A percentile compares a stretch with the other conserved stretches of the same genome.
These are phyloP conservation scores for Myrica gale DNA, from an alignment of 306 rosid genomes.

Conservation along the genomic window DNA sequence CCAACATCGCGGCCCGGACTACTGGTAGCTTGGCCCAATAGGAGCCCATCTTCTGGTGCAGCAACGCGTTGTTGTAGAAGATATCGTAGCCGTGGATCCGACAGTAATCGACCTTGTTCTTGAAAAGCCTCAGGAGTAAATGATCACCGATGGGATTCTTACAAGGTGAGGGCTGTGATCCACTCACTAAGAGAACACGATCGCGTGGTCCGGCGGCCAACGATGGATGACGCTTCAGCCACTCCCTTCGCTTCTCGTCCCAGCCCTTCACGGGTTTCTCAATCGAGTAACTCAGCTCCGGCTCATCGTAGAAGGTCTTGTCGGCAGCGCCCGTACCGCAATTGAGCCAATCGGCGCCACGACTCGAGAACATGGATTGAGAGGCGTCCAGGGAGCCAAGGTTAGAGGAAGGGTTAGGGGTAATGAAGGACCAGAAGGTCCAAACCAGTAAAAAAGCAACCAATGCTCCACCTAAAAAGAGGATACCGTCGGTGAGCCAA, in stretches of 20 bases:
- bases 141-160: slow-evolving; percentile 73
- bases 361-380: not conserved
- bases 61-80: slow-evolving; percentile 65
- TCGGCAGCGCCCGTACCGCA: slow-evolving; percentile 42
- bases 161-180: slow-evolving; percentile 78
- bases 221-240: slow-evolving; percentile 58
- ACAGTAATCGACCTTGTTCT: slow-evolving; percentile 83
- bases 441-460: slow-evolving; percentile 55
- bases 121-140: slow-evolving; percentile 57
- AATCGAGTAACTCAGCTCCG: slow-evolving; percentile 53
- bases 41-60: slow-evolving; percentile 58
- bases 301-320: slow-evolving; percentile 66
- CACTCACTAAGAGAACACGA: slow-evolving; percentile 50
- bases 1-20: slow-evolving; percentile 73
- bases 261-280: slow-evolving; percentile 48
- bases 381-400: slow-evolving; percentile 2
- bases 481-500: slow-evolving; percentile 42
- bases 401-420: slow-evolving; percentile 14
- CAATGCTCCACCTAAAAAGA: slow-evolving; percentile 62
- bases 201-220: slow-evolving; percentile 38
- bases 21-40: slow-evolving; percentile 88
- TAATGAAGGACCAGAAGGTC: slow-evolving; percentile 47
- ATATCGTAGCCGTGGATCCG: slow-evolving; percentile 69
- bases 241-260: slow-evolving; percentile 67
- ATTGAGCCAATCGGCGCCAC: not conserved